Evolutionary conservation across 345 rosid genomes (phyloP), one percentile per base, ranked within the genome.

Genomic region (Carallia pectinifolia): DNA sequence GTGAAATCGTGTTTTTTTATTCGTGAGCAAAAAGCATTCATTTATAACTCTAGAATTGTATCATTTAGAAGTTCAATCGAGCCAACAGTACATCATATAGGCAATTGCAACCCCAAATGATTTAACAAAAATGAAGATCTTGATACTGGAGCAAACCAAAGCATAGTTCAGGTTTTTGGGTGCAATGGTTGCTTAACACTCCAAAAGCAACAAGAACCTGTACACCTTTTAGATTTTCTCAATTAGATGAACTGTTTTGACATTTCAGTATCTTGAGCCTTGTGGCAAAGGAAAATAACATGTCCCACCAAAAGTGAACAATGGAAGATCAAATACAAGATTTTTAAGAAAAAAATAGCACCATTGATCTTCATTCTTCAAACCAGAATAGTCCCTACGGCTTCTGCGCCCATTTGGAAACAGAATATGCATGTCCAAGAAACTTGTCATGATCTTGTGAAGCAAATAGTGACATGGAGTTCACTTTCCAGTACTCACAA

Each of bases 401-500:
- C 65, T 69, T 69, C 62, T n/a, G 78, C 59, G 66, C 80, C 86
- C 76, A 74, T 64, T 70, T 74, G 77, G 69, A 70, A 72, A 38
- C 79, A 83, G 66, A 83, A 84, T 62, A 83, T 74, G 80, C 85
- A 80, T 10, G 81, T 53, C 17, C 75, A 36, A 34, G 81, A 67
- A 61, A 37, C 67, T n/a, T 75, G 66, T 39, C 70, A 30, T 23
- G 23, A 23, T 81, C 80, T 13, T 64, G 77, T 27, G 84, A 58
- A 69, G 85, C 70, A 53, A 59, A 70, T 70, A 65, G 16, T 55
- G 81, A 66, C 77, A 72, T 61, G 58, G 86, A 81, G 60, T 80
- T 78, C 71, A 86, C 75, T 63, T 77, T 84, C 81, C 80, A 77
- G 54, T 79, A 85, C 77, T 78, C 79, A 23, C 76, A 75, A 33